Evolutionary conservation across 2,329 filamentous ascomycete genomes (phyloP), one percentile per base, ranked within the genome.

Genomic region (Aspergillus sp.): DNA sequence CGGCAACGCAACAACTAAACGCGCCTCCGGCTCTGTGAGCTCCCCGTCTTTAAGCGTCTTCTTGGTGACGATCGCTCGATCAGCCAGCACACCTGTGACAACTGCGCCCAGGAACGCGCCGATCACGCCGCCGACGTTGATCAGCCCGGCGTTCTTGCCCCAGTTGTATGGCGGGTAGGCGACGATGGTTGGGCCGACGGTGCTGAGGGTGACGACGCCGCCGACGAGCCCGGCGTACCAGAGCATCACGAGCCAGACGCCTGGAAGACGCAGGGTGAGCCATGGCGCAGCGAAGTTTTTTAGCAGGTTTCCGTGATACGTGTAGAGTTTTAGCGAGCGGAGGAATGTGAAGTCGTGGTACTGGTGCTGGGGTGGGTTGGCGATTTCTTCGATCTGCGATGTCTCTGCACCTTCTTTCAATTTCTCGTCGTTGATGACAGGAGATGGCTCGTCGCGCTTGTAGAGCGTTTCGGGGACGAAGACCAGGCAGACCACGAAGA

Each of bases 161-260:
- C 57, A 59, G 5, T 4, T n/a, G 43, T 59, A 59, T 7, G 57
- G 57, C 2, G 57, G 57, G 27, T 45, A 48, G 3, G 52, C 53
- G n/a, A 56, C 57, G 12, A 59, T 25, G 2, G 57, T 52, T 3
- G 57, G 57, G 3, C 48, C 57, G 31, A 59, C 57, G 3, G 57
- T 52, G n/a, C 52, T 52, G 3, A 59, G 27, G 31, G 57, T 59
- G 11, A 59, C 53, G 14, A 59, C 19, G 15, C 57, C 57, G 31
- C 57, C 57, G 12, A 59, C 57, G 1, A 59, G 49, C 4, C 57
- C 57, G 9, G 52, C 57, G 31, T 59, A 59, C 57, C 57, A 59
- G 21, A 59, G 15, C 57, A 59, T 59, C 17, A 59, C 57, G 6
- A 59, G 57, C 57, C 57, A 59, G 25, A 59, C 57, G 23, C 57